Evolutionary conservation across 306 rosid genomes (phyloP).

Genomic region (Lagenaria siceraria): DNA sequence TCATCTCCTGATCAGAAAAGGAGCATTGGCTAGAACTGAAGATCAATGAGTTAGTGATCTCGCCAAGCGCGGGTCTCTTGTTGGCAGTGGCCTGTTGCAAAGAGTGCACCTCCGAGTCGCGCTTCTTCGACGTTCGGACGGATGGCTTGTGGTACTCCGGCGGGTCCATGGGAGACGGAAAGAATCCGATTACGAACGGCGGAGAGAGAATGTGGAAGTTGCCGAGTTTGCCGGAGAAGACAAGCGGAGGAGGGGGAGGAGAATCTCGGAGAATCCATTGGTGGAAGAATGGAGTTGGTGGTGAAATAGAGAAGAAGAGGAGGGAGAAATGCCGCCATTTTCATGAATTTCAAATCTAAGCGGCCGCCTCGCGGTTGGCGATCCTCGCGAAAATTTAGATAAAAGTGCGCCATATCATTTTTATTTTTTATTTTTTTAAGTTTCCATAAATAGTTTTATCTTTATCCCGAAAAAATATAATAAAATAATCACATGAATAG

Average conservation of each 20-base stretch:
- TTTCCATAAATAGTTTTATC: not conserved
- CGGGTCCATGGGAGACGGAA: not conserved
- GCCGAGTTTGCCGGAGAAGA: not conserved
- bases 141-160: not conserved
- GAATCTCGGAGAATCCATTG: not conserved
- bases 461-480: too few species aligned
- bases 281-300: not conserved
- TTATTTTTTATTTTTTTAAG: not conserved
- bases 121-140: not conserved
- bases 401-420: not conserved
- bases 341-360: conserved; percentile 3
- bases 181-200: not conserved
- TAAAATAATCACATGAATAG: too few species aligned
- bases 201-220: not conserved
- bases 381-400: not conserved
- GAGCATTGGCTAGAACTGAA: conserved; percentile 1
- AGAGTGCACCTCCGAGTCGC: not conserved
- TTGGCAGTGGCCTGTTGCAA: conserved; percentile 14
- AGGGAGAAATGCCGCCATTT: conserved; percentile 11
- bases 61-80: conserved; percentile 21
- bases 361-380: not conserved
- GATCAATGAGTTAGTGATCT: conserved; percentile 19
- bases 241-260: not conserved
- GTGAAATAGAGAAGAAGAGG: not conserved
- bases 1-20: not conserved